phyloP scores from a whole-genome alignment of 805 yeast genomes.

The Cyberlindnera suaveolens region DNA sequence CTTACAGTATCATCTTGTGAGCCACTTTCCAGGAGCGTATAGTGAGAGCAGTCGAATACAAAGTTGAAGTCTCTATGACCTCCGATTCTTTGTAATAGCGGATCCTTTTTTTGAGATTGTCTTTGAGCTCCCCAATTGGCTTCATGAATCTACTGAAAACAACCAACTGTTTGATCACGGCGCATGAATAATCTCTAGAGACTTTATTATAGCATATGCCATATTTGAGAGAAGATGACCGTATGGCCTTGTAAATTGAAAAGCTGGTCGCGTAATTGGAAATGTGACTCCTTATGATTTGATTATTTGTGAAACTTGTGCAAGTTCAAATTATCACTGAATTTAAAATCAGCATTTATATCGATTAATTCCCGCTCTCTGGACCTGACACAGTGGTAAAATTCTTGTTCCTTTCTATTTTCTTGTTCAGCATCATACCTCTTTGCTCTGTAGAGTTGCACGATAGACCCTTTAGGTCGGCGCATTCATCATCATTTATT shows the following conservation, averaged over 20 bases:
- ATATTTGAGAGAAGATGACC: too few species aligned
- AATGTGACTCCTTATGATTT: conserved; percentile 46
- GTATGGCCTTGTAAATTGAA: conserved; percentile 18
- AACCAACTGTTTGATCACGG: conserved; percentile 17
- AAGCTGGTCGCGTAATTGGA: conserved; percentile 45
- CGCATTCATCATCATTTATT: too few species aligned
- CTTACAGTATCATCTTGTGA: conserved; percentile 55
- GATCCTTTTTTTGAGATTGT: too few species aligned
- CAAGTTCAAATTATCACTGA: conserved; percentile 17
- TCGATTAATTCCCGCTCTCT: conserved; percentile 14
- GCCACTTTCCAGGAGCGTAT: conserved; percentile 47
- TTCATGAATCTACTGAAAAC: too few species aligned
- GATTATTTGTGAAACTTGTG: conserved; percentile 34
- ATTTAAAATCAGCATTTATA: conserved; percentile 2
- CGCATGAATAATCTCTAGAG: not conserved
- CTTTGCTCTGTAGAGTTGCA: conserved; percentile 24
- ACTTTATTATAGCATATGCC: too few species aligned
- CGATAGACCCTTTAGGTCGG: conserved; percentile 26
- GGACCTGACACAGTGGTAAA: conserved; percentile 23
- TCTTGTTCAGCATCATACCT: conserved; percentile 14
- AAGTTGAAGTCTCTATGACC: conserved; percentile 56
- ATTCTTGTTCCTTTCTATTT: conserved; percentile 20
- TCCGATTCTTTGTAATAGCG: conserved; percentile 21
- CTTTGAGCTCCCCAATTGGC: too few species aligned
- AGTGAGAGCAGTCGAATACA: conserved; percentile 51